Conservation (phyloP, 2,329 filamentous ascomycete species). For the Cladosporium colombiae region DNA sequence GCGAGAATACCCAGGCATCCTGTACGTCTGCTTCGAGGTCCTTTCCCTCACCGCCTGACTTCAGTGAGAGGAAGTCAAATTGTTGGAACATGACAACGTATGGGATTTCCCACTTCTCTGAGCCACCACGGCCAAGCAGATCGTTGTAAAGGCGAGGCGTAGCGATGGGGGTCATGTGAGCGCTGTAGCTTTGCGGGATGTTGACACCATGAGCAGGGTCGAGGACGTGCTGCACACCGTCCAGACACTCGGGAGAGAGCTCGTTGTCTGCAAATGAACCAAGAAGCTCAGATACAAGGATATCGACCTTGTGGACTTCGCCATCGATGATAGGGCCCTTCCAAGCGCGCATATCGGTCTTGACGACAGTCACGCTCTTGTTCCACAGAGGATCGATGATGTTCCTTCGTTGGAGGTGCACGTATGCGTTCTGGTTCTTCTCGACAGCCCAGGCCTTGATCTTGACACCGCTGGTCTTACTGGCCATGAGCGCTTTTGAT, state of each 20-base stretch:
- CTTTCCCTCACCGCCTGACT: not conserved
- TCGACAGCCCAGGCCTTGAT: conserved; percentile 91
- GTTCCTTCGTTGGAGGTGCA: conserved; percentile 87
- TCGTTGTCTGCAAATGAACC: conserved; percentile 98
- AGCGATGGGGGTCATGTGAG: conserved; percentile 87
- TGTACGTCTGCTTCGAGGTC: conserved; percentile 59
- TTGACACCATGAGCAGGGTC: conserved; percentile 80
- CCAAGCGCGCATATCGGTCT: conserved; percentile 98
- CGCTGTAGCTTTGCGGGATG: conserved; percentile 90
- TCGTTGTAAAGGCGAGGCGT: conserved; percentile 85
- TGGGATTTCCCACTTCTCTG: conserved; percentile 76
- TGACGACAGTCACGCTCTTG: conserved; percentile 79
- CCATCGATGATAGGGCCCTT: conserved; percentile 68
- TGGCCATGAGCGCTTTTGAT: conserved; percentile 80
- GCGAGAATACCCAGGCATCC: conserved; percentile 76
- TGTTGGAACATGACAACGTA: conserved; percentile 94
- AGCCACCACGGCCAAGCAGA: conserved; percentile 62
- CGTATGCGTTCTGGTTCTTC: conserved; percentile 97
- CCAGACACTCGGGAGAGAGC: conserved; percentile 91
- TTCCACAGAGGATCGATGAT: conserved; percentile 68
- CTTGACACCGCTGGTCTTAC: conserved; percentile 70
- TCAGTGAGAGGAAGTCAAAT: conserved; percentile 65
- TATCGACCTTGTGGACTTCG: conserved; percentile 73
- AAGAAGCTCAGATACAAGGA: conserved; percentile 88
- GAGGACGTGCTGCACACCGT: conserved; percentile 92